These are phyloP conservation scores for Cyclotella atomus DNA, from an alignment of 108 stramenopile species.

Conservation along the genomic window DNA sequence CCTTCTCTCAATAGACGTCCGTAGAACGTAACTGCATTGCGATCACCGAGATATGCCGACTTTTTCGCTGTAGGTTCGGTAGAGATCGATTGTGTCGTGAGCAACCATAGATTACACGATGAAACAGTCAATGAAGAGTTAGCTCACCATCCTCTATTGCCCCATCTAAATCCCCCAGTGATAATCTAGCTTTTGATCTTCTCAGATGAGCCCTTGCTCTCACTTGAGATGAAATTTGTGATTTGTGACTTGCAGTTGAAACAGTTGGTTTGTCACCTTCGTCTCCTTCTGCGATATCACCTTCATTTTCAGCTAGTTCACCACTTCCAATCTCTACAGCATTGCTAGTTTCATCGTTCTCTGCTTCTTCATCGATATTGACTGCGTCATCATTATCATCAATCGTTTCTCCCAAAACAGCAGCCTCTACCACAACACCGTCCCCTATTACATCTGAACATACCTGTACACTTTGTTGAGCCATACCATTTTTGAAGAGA, in stretches of 20 bases:
- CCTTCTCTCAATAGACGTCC: constrained; percentile 73
- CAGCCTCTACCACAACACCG: no score
- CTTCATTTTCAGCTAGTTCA: not conserved
- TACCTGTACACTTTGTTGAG: constrained; percentile 55
- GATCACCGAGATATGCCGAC: constrained; percentile 86
- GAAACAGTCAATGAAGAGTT: no score
- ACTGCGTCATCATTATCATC: constrained; percentile 9
- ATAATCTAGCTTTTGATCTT: constrained; percentile 79
- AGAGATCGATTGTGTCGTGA: not conserved
- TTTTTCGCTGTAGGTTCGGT: constrained; percentile 36
- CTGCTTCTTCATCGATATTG: constrained; percentile 9
- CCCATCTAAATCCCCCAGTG: constrained; percentile 59
- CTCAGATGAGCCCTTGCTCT: constrained; percentile 83
- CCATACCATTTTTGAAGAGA: constrained; percentile 67
- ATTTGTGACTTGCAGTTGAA: constrained; percentile 2
- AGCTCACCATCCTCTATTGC: constrained; percentile 70
- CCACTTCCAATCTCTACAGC: not conserved
- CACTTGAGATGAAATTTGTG: constrained; percentile 49
- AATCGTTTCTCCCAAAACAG: constrained; percentile 3
- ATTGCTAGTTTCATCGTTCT: not conserved
- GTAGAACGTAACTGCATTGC: constrained; percentile 81
- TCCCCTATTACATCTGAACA: constrained; percentile 69
- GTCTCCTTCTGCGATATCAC: not conserved
- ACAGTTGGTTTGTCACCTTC: constrained; percentile 7
- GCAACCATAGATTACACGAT: not conserved